Evolutionary conservation across 306 rosid species (phyloP).

Genomic region (Begonia peltatifolia): DNA sequence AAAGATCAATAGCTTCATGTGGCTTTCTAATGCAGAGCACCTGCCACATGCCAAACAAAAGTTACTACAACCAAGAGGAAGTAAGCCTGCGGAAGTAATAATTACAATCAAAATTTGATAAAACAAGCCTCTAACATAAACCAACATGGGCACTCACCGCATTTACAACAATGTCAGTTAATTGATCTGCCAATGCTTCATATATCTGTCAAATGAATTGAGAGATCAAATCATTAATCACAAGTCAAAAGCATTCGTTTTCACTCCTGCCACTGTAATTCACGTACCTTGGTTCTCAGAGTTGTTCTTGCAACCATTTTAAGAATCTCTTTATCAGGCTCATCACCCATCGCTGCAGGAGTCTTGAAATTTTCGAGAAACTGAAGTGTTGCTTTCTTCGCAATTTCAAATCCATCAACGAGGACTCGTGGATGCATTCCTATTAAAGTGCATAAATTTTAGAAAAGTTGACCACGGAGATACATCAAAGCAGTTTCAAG

Average conservation of each 20-base stretch:
- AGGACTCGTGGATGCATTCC: slow-evolving; percentile 98
- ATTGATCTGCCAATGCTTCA: slow-evolving; percentile 79
- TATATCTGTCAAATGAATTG: slow-evolving; percentile 43
- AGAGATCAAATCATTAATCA: background rate
- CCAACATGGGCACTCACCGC: slow-evolving; percentile 42
- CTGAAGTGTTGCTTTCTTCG: slow-evolving; percentile 77
- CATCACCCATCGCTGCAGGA: slow-evolving; percentile 71
- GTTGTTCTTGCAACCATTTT: slow-evolving; percentile 94
- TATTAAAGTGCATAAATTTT: slow-evolving; percentile 10
- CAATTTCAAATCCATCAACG: slow-evolving; percentile 97
- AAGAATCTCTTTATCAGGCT: slow-evolving; percentile 85
- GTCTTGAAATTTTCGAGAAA: slow-evolving; percentile 84
- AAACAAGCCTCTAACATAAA: slow-evolving; percentile 3
- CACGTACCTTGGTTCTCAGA: slow-evolving; percentile 72
- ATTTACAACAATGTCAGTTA: slow-evolving; percentile 73
- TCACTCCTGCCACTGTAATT: background rate
- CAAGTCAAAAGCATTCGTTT: background rate
- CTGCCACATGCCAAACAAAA: slow-evolving; percentile 26
- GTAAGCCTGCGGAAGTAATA: slow-evolving; percentile 1
- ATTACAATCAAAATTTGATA: background rate
- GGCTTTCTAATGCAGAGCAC: slow-evolving; percentile 78
- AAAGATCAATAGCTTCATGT: slow-evolving; percentile 75
- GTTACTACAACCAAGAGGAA: slow-evolving; percentile 8
- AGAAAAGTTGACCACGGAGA: background rate
- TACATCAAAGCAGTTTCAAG: background rate